Percentiles rank a stretch among this genome's conserved stretches.
Evolutionary conservation across 345 rosid species (phyloP).

Genomic region (Pistacia integerrima): DNA sequence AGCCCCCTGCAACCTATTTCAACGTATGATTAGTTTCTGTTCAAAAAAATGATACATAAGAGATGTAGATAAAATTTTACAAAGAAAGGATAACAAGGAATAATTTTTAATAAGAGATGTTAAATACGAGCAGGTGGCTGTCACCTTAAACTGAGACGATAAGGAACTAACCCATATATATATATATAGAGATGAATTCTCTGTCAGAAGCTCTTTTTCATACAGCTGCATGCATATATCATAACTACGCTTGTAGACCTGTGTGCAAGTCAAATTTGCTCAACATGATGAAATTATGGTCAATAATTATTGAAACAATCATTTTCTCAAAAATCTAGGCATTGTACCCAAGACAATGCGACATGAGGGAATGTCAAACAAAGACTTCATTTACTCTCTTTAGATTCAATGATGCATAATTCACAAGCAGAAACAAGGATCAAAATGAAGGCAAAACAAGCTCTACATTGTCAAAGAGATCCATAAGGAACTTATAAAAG

Average conservation of each 20-base stretch:
- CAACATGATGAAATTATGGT: constrained; percentile 3
- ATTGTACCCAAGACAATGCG: neutral
- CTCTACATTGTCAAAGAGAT: too few relatives aligned
- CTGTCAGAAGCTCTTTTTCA: constrained; percentile 82
- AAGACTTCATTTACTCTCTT: too few relatives aligned
- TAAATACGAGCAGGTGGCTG: neutral
- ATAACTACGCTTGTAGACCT: constrained; percentile 87
- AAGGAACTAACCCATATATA: constrained; percentile 69
- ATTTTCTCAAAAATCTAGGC: neutral
- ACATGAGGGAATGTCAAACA: neutral
- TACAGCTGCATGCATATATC: constrained; percentile 79
- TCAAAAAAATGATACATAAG: neutral
- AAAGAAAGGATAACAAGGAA: neutral
- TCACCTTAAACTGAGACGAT: constrained; percentile 1
- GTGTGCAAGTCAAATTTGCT: constrained; percentile 23
- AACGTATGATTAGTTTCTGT: constrained; percentile 26
- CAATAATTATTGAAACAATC: neutral
- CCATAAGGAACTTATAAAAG: too few relatives aligned
- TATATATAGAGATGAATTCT: constrained; percentile 67
- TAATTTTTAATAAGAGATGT: neutral
- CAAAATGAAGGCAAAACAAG: too few relatives aligned
- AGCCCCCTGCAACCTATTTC: constrained; percentile 62
- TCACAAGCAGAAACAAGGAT: too few relatives aligned
- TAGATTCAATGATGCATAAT: too few relatives aligned
- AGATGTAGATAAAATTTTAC: neutral